Evolutionary conservation across 176 grass and related monocot genomes (phyloP), one percentile per base, ranked within the genome.

Genomic region (Hordeum marinum): DNA sequence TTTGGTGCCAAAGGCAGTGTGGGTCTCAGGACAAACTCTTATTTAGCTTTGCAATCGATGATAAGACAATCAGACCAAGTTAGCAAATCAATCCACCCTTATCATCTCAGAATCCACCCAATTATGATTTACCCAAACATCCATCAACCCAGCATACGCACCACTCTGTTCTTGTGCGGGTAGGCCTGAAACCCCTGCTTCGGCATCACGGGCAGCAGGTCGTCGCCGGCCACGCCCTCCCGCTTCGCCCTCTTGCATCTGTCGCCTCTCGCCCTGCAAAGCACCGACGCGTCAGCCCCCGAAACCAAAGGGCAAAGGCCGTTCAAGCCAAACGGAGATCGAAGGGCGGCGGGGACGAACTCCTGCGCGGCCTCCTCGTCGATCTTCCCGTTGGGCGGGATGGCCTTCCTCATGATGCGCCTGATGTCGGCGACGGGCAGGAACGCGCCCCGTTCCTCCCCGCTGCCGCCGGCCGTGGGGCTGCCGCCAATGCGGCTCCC

Each of bases 361-460:
- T 91, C 87, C 92, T 89, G 89, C 58, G 85, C 84, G 39, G 89
- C 84, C 84, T 91, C 92, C 77, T 89, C 89, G 87, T 89, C 92
- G 72, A 94, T 91, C 87, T 94, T 85, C 69, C 81, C 89, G 72
- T 94, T 87, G 9, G 87, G 72, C 14, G 84, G 89, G 77, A 89
- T 80, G 23, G 83, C 92, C 89, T 94, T 94, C 92, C 89, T 89
- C 92, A 89, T 91, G 87, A 94, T 94, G 45, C 89, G 86, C 40
- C 86, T 94, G 81, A 94, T 89, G 72, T 89, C 91, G 31, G 92
- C 84, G 72, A 91, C 78, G 12, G 89, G 92, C 43, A 91, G 84
- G 64, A 89, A 89, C 66, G 79, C 78, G 61, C 88, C 92, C 83
- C 90, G 89, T 86, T 91, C 92, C 52, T 20, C 52, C 70, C 92